phyloP scores from a whole-genome alignment of 768 basidiomycete species.

The Lactarius tabidus region DNA sequence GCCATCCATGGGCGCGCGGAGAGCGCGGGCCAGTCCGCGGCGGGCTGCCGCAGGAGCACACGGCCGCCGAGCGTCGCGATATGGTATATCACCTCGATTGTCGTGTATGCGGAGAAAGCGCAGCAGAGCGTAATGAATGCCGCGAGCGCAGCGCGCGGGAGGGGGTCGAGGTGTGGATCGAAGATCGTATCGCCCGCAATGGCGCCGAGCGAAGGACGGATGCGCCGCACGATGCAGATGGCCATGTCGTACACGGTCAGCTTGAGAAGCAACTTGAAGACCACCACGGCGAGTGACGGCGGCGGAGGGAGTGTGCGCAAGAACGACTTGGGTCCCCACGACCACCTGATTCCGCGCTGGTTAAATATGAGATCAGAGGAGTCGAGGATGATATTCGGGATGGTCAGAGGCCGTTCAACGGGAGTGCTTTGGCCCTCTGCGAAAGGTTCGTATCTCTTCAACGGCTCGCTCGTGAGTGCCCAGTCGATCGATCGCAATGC shows the following conservation, averaged over 20 bases:
- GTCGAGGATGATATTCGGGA: neutral
- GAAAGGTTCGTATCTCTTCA: constrained; percentile 37
- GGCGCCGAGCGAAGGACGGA: neutral
- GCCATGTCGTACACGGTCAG: neutral
- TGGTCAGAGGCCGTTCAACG: constrained; percentile 41
- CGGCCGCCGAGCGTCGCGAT: neutral
- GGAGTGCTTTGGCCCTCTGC: constrained; percentile 52
- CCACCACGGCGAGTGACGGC: neutral
- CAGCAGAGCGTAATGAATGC: neutral
- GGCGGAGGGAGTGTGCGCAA: neutral
- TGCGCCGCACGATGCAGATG: neutral
- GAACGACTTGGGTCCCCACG: neutral
- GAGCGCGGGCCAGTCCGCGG: neutral
- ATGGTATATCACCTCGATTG: neutral
- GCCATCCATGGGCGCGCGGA: neutral
- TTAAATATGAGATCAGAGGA: neutral
- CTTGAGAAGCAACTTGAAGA: neutral
- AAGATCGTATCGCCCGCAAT: neutral
- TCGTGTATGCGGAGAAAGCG: neutral
- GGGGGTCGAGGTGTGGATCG: neutral
- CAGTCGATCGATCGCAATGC: neutral
- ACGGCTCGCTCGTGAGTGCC: constrained; percentile 29
- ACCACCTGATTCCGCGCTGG: neutral
- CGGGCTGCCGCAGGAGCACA: neutral
- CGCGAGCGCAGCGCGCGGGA: neutral